Evolutionary conservation across 1,139 yeast genomes (phyloP), one percentile per base, ranked within the genome.

Genomic region (Protomyces pachydermus): DNA sequence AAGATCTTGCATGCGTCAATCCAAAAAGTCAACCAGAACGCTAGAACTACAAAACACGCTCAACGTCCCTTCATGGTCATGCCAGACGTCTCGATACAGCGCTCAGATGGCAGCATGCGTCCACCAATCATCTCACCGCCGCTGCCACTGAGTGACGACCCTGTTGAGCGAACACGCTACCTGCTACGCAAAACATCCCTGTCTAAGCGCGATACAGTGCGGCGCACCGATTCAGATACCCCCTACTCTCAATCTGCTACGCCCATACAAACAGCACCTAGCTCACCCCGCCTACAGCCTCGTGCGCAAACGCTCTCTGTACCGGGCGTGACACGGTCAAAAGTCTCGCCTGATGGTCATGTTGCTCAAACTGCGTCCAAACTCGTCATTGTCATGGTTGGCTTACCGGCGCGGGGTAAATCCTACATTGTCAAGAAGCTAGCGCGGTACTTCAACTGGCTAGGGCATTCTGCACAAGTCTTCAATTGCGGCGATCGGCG

Each of bases 401-500:
- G 97, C 0, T 77, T 90, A 50, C 97, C 97, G 0, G 97, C 97
- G 0, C 80, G 97, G 61, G 97, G 97, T 3, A 91, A 91, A 75
- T 87, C 95, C 5, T 91, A 91, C 74, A 88, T 91, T 69, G 90
- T 97, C 57, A 91, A 91, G 75, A 91, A 91, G 72, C 80, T 91
- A 57, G 86, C 95, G 12, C 77, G 97, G 65, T 91, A 88, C 73
- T 78, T 91, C 71, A 91, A 91, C 75, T 91, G 97, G 95, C 82
- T 88, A 64, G 96, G 91, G 76, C 95, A 90, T 72, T 91, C 87
- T 70, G 87, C 96, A 68, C 80, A 88, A 67, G 95, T 91, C 9
- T 91, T 91, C 78, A 91, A 91, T 73, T 98, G 91, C 39, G 98
- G 98, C 2, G 88, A 91, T 71, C 91, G 98, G 1, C 81, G 98